Base-by-base conservation (phyloP, 768 basidiomycete species). In the Hebeloma cylindrosporum region DNA sequence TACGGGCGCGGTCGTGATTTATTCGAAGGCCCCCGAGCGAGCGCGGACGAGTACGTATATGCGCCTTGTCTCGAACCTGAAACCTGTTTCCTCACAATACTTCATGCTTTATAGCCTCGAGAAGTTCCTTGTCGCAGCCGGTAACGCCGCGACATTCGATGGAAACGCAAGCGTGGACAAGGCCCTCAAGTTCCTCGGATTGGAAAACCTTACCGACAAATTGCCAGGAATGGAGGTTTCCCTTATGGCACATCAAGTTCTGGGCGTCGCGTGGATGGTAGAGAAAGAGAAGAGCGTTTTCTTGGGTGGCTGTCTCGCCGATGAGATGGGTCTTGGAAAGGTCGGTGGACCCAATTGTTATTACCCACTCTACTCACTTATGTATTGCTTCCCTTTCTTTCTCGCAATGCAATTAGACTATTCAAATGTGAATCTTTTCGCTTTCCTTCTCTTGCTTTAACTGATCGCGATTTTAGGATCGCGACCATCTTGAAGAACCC, bases 161-260 rank as follows among this genome's bases (percentile, higher is more conserved):
- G 75, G 73, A 2, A 80, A 82, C 52, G 77, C 66, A 1, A 79
- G 66, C 20, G 72, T 90, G 10, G 79, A 80, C 13, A 68, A 75
- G 16, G 82, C 82, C 0, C 66, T 85, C 0, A 54, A 68, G 29
- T 70, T 70, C 43, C 71, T 90, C 16, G 75, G 74, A 0, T 61
- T 90, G 26, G 54, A 61, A n/a, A 59, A 51, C 26, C 66, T 80
- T 40, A 66, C 72, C 28, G 68, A 78, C 21, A 59, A 69, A 17
- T 46, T 88, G 2, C 78, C 78, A 0, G 80, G 79, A 4, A 79
- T 88, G 74, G 68, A 68, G 11, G 68, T 86, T 18, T 60, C 73
- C 0, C 63, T 88, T 26, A 80, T 88, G 80, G 73, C 85, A 7
- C 86, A 88, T 60, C 82, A 87, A 53, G 67, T 74, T 13, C 77